Conservation (phyloP, 2,329 filamentous ascomycete species). For the Phialemonium atrogriseum region DNA sequence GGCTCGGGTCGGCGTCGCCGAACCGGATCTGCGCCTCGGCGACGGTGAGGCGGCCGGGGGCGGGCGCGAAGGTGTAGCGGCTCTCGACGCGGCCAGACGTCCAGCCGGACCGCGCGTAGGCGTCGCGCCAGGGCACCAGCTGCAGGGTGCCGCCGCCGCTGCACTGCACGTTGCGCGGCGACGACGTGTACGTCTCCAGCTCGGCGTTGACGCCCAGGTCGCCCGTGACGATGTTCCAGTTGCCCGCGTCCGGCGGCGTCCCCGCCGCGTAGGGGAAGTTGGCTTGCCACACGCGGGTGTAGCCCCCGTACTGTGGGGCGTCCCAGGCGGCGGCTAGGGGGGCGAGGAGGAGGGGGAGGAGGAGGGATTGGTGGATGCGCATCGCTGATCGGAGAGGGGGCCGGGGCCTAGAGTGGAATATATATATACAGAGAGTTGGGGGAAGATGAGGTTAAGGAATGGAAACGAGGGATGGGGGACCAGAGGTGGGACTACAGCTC, state of each 20-base stretch:
- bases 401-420: no score
- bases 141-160: slow-evolving; percentile 43
- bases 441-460: not conserved
- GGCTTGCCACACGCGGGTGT: slow-evolving; percentile 36
- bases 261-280: slow-evolving; percentile 33
- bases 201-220: slow-evolving; percentile 41
- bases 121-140: slow-evolving; percentile 35
- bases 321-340: slow-evolving; percentile 23
- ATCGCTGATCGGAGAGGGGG: no score
- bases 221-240: slow-evolving; percentile 38
- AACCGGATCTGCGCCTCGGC: slow-evolving; percentile 37
- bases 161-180: slow-evolving; percentile 37
- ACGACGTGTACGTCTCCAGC: slow-evolving; percentile 36
- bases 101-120: slow-evolving; percentile 27
- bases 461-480: not conserved
- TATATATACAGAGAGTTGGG: no score
- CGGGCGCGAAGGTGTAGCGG: slow-evolving; percentile 35
- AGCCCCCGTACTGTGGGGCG: slow-evolving; percentile 30
- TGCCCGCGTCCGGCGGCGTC: slow-evolving; percentile 23
- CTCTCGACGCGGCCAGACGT: slow-evolving; percentile 43
- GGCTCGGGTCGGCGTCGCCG: slow-evolving; percentile 25
- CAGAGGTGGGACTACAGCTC: no score
- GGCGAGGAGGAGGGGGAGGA: slow-evolving; percentile 11
- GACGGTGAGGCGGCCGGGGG: slow-evolving; percentile 29
- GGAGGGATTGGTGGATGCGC: no score